Conservation (phyloP, 352 stramenopile species). For the Globisporangium nagaii region DNA sequence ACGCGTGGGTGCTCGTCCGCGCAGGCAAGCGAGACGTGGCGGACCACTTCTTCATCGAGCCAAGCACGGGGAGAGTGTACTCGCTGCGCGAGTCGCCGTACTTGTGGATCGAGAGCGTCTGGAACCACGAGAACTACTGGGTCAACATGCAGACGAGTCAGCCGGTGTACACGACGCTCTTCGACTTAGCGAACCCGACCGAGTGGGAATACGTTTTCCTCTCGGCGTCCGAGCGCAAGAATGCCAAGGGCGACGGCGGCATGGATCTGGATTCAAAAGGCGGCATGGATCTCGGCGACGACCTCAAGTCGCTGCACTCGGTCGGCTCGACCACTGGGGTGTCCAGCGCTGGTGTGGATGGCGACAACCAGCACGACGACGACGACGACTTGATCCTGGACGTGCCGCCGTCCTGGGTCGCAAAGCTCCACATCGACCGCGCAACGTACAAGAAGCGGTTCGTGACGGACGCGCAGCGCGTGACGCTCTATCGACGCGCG, state of each 20-base stretch:
- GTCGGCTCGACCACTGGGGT: neutral
- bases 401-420: constrained; percentile 82
- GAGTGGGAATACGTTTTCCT: constrained; percentile 93
- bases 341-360: constrained; percentile 16
- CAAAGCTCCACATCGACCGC: constrained; percentile 67
- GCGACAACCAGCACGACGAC: constrained; percentile 45
- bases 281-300: constrained; percentile 43
- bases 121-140: constrained; percentile 95
- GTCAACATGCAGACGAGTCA: constrained; percentile 91
- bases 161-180: constrained; percentile 53
- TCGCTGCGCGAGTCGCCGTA: constrained; percentile 80
- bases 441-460: constrained; percentile 81
- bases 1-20: constrained; percentile 92
- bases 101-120: constrained; percentile 82
- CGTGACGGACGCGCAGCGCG: constrained; percentile 76
- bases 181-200: constrained; percentile 79
- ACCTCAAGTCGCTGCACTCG: constrained; percentile 44
- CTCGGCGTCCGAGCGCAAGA: constrained; percentile 60
- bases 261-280: constrained; percentile 42
- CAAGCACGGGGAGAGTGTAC: constrained; percentile 88
- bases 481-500: constrained; percentile 83
- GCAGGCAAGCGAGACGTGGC: constrained; percentile 85
- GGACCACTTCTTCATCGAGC: constrained; percentile 89
- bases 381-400: constrained; percentile 72
- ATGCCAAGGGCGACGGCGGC: constrained; percentile 30